Base-by-base conservation (phyloP, 345 rosid genomes). In the Limnanthes douglasii region DNA sequence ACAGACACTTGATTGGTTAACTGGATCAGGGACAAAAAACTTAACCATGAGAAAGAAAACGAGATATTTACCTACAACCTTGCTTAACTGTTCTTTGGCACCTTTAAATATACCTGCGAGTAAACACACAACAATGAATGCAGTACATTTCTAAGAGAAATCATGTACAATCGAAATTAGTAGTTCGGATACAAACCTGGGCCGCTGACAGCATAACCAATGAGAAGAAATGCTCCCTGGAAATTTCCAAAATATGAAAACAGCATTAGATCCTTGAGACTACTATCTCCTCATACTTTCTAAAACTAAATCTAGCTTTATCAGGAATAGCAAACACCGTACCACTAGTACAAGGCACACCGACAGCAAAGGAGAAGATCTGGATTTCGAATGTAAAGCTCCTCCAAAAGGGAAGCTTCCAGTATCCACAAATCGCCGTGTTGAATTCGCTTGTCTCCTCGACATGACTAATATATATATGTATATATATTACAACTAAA, bases 191-290 rank as follows among this genome's bases (percentile, higher is more conserved):
- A 46, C 52, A 41, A 12, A 77, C 98, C 84, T 38, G 74, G 62
- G 39, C 94, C 90, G 40, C 86, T 65, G 56, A 46, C 69, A 45
- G 68, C 86, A 48, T 68, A 75, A 36, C 69, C 81, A 34, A 90
- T 59, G 29, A 90, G 81, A 31, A 90, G 70, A 31, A 75, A 57
- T 6, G 84, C 82, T 34, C 95, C 98, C 95, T 88, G 73, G 0
- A 45, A 57, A 18, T 29, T 18, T 17, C 6, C 15, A 2, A 20
- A 43, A 30, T n/a, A 22, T 0, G 15, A 5, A 21, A 33, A 31
- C 11, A 34, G 18, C 11, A 13, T n/a, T 3, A 8, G 31, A 21
- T 15, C 22, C 21, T 6, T 7, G 25, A 30, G 21, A 12, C 0
- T 5, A 24, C 39, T 0, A 19, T 6, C 2, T 36, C 14, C 22